Percentiles rank a stretch among this genome's conserved stretches.
phyloP scores from a whole-genome alignment of 768 basidiomycete genomes.

The Kwoniella sp. region DNA sequence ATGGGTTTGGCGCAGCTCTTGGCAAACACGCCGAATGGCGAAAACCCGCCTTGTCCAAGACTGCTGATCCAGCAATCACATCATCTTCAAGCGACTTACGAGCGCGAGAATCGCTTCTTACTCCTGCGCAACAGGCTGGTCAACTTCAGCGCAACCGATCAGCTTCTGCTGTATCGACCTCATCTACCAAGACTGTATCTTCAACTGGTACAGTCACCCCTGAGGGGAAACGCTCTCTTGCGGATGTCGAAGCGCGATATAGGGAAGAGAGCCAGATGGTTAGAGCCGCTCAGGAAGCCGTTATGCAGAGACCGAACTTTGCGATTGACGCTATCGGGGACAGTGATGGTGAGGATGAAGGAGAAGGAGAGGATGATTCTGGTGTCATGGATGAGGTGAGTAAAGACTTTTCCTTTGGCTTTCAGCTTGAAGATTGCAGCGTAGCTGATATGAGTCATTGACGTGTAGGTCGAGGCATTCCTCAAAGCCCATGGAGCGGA shows the following conservation, averaged over 20 bases:
- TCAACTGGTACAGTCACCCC: conserved; percentile 38
- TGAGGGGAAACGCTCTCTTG: conserved; percentile 61
- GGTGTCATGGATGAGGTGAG: conserved; percentile 85
- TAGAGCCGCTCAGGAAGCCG: conserved; percentile 73
- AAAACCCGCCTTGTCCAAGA: conserved; percentile 77
- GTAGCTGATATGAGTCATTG: neutral
- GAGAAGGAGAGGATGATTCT: conserved; percentile 65
- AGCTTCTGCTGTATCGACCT: conserved; percentile 51
- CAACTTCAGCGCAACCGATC: conserved; percentile 33
- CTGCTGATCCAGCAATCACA: conserved; percentile 65
- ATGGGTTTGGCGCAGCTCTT: conserved; percentile 90
- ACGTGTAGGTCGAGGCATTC: conserved; percentile 79
- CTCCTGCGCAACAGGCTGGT: conserved; percentile 56
- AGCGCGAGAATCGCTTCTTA: conserved; percentile 80
- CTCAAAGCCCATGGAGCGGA: conserved; percentile 76
- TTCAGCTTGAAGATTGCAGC: neutral
- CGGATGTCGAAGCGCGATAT: conserved; percentile 46
- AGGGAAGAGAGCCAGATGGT: conserved; percentile 62
- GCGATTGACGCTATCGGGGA: conserved; percentile 94
- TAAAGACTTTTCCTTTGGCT: conserved; percentile 22
- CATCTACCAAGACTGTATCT: conserved; percentile 35
- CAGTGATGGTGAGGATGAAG: conserved; percentile 69
- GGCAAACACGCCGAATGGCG: conserved; percentile 72
- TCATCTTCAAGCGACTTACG: conserved; percentile 66
- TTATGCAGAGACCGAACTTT: conserved; percentile 90